Conservation (phyloP, 805 yeast species). For the Spathaspora boniae region DNA sequence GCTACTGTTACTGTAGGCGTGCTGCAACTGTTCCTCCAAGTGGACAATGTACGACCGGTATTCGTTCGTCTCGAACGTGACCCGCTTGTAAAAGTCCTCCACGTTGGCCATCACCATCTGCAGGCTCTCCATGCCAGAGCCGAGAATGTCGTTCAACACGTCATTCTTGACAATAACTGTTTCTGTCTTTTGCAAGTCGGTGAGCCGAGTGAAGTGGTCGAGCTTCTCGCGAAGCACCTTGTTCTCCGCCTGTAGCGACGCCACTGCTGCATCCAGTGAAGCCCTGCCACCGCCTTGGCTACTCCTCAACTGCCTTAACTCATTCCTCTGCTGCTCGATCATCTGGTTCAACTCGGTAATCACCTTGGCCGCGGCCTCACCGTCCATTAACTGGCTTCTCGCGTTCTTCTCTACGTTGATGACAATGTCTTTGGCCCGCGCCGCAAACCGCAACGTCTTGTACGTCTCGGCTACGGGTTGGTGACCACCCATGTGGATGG, state of each 20-base stretch:
- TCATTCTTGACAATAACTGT: constrained; percentile 57
- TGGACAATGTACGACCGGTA: constrained; percentile 56
- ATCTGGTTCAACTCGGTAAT: constrained; percentile 57
- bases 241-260: constrained; percentile 56
- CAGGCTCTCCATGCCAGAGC: constrained; percentile 36
- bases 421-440: constrained; percentile 84
- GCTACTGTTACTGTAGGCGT: constrained; percentile 6
- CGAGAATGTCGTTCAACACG: constrained; percentile 55
- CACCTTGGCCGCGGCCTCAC: constrained; percentile 36
- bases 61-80: constrained; percentile 54
- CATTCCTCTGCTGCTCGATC: constrained; percentile 57
- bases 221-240: constrained; percentile 60
- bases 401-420: constrained; percentile 61
- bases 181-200: constrained; percentile 57
- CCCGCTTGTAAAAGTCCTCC: constrained; percentile 47
- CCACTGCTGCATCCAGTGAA: constrained; percentile 9
- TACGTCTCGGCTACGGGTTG: constrained; percentile 70
- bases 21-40: constrained; percentile 52
- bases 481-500: constrained; percentile 61
- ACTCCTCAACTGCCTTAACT: constrained; percentile 40
- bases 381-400: constrained; percentile 26
- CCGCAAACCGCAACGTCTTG: constrained; percentile 87
- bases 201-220: constrained; percentile 64
- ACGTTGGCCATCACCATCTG: constrained; percentile 44
- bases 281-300: background rate